Evolutionary conservation across 1,284 basidiomycete genomes (phyloP), one percentile per base, ranked within the genome.

Genomic region (Cryptococcus wingfieldii): DNA sequence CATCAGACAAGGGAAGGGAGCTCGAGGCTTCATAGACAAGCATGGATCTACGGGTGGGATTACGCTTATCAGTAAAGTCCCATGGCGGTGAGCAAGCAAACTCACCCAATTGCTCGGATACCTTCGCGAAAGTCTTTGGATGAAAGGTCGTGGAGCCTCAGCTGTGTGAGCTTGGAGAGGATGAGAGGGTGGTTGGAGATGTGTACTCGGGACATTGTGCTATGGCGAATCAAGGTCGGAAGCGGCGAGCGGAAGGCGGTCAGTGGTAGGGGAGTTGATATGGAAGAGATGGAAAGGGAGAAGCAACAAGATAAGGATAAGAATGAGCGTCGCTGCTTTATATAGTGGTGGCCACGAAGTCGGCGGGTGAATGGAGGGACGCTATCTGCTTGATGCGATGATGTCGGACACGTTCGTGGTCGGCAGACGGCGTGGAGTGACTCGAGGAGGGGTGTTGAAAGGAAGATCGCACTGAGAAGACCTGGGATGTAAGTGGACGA

Each of bases 61-160:
- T 10, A 6, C 1, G 14, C 13, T 19, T 51, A 18, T 51, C n/a
- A 53, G 41, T 23, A 14, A 18, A 18, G 34, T 25, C 6, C 38
- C 39, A 25, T 37, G 14, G 6, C 19, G 31, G 12, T 7, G 13
- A 18, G 5, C 12, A 50, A 37, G 16, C n/a, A 8, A n/a, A 66
- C 71, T 47, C 58, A 70, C 71, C 64, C 61, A 37, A 73, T 64
- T 14, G 63, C 56, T 51, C 63, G 63, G 54, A 73, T 54, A n/a
- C 69, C 68, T 41, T 70, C 68, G 23, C 72, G 63, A 47, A 74
- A 75, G 52, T 75, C 71, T 51, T 70, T 69, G 13, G 67, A 60
- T 4, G 68, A 64, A 34, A 75, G 71, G 50, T 75, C 73, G 55
- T 74, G 73, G 42, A 71, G 55, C 27, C 73, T 58, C 39, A 75